Evolutionary conservation across 208 protist genomes (phyloP).

Genomic region (Trypanosoma platydactyli): DNA sequence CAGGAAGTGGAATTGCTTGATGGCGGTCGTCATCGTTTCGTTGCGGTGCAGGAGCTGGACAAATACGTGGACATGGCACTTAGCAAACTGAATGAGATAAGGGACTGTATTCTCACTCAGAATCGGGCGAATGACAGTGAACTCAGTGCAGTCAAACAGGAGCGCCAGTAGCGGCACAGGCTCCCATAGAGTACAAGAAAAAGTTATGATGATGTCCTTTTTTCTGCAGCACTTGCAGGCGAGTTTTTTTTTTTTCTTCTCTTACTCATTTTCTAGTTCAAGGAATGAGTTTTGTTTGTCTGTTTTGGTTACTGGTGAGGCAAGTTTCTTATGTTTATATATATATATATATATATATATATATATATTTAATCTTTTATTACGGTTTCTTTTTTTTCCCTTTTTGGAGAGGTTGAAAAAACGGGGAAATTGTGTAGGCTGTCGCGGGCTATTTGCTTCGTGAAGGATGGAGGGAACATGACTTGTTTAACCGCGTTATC

Average conservation of each 20-base stretch:
- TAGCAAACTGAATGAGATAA: slow-evolving; percentile 12
- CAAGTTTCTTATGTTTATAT: neutral
- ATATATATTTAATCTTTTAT: neutral
- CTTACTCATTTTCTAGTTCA: too few relatives aligned
- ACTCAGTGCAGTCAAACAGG: neutral
- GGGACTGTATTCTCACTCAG: slow-evolving; percentile 3
- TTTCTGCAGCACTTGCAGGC: neutral
- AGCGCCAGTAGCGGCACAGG: neutral
- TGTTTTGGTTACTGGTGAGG: neutral
- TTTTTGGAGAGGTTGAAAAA: neutral
- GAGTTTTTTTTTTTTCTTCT: neutral
- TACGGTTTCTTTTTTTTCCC: slow-evolving; percentile 1
- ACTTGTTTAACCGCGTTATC: too few relatives aligned
- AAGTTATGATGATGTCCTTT: neutral
- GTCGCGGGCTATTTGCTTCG: too few relatives aligned
- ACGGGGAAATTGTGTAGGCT: neutral
- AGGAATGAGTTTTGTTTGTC: neutral
- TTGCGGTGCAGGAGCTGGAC: slow-evolving; percentile 17
- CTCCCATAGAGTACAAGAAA: neutral
- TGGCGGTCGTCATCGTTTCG: slow-evolving; percentile 6
- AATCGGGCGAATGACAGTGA: neutral
- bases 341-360: slow-evolving; percentile 5
- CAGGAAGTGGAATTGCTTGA: slow-evolving; percentile 12
- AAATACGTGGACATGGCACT: slow-evolving; percentile 16
- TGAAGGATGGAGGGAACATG: too few relatives aligned